phyloP scores from a whole-genome alignment of 106 monocot genomes.

The Apostasia ramifera region DNA sequence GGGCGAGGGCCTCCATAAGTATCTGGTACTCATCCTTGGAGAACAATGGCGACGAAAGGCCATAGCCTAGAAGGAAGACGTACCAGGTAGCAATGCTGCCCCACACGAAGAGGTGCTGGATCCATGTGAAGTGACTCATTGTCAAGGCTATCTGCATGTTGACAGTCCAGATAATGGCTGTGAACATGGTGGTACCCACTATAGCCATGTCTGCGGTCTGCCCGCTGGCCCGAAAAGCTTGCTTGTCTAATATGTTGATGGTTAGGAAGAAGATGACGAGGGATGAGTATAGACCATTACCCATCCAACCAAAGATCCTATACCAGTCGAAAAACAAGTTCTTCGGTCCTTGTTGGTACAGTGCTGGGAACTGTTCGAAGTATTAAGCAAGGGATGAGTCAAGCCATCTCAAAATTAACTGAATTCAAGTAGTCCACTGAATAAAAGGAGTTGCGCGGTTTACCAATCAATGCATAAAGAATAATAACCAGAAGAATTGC shows the following conservation, averaged over 20 bases:
- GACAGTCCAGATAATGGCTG: slow-evolving; percentile 60
- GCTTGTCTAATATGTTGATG: slow-evolving; percentile 16
- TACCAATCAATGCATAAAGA: too few species aligned
- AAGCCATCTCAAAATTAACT: too few species aligned
- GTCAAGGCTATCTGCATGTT: slow-evolving; percentile 55
- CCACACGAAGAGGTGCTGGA: slow-evolving; percentile 64
- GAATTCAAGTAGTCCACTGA: too few species aligned
- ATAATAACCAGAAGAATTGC: too few species aligned
- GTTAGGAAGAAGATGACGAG: slow-evolving; percentile 48
- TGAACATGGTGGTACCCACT: slow-evolving; percentile 58
- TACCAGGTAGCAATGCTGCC: slow-evolving; percentile 58
- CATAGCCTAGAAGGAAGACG: slow-evolving; percentile 40
- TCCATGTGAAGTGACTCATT: slow-evolving; percentile 76
- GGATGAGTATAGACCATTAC: slow-evolving; percentile 45
- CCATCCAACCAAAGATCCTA: slow-evolving; percentile 68
- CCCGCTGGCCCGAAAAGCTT: slow-evolving; percentile 28
- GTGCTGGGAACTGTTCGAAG: slow-evolving; percentile 44
- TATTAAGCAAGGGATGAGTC: not conserved
- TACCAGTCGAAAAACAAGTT: slow-evolving; percentile 65
- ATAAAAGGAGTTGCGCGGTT: too few species aligned
- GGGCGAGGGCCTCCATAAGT: slow-evolving; percentile 35
- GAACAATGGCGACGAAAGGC: slow-evolving; percentile 19
- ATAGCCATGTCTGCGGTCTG: slow-evolving; percentile 46
- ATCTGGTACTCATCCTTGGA: slow-evolving; percentile 22
- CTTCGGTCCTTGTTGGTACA: slow-evolving; percentile 72